These are phyloP conservation scores for Astragalus glycyphyllos DNA, from an alignment of 306 rosid species.

Conservation along the genomic window DNA sequence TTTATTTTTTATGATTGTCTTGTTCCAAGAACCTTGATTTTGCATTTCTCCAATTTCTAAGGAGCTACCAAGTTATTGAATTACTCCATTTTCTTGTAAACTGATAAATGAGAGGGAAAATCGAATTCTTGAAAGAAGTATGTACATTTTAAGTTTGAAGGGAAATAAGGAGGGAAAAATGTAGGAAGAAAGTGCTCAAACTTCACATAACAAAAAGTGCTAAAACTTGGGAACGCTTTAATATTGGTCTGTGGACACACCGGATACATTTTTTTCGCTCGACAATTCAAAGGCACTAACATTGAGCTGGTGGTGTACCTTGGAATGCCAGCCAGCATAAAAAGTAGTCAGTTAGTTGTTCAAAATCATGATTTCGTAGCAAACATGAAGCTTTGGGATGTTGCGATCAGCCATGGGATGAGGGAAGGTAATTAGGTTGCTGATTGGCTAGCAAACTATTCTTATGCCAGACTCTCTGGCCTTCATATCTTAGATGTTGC, in stretches of 20 bases:
- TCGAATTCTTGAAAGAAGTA: constrained; percentile 15
- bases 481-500: constrained; percentile 4
- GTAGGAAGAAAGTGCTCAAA: constrained; percentile 18
- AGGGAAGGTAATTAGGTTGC: neutral
- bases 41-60: constrained; percentile 13
- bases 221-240: constrained; percentile 30
- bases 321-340: constrained; percentile 13
- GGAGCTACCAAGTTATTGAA: constrained; percentile 20
- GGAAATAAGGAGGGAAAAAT: neutral
- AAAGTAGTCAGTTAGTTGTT: constrained; percentile 12
- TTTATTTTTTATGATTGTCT: constrained; percentile 23
- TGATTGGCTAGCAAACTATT: constrained; percentile 1
- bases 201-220: too few species aligned
- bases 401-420: neutral
- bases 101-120: neutral
- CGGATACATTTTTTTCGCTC: constrained; percentile 1
- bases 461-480: neutral
- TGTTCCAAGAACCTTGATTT: constrained; percentile 16
- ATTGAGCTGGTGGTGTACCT: constrained; percentile 25
- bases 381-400: neutral
- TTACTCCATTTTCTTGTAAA: constrained; percentile 28
- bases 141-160: neutral
- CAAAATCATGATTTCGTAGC: constrained; percentile 6
- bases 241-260: constrained; percentile 15
- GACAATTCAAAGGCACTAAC: constrained; percentile 10